These are phyloP conservation scores for Scheffersomyces illinoinensis DNA, from an alignment of 1,139 yeast species.

Conservation along the genomic window DNA sequence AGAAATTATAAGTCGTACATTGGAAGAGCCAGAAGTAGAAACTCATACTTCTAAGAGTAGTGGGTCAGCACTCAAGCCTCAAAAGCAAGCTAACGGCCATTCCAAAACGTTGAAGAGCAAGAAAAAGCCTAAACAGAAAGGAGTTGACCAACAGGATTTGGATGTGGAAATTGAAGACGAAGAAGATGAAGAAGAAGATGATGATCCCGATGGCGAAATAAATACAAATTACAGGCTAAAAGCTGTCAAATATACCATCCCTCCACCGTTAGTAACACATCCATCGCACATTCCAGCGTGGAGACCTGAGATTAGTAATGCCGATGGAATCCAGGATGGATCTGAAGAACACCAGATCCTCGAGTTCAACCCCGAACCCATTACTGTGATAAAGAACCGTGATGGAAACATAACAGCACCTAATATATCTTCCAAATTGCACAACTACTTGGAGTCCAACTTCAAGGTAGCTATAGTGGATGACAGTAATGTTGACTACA, in stretches of 20 bases:
- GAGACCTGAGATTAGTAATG: slow-evolving; percentile 47
- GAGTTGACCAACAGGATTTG: slow-evolving; percentile 1
- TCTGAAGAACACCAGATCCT: slow-evolving; percentile 34
- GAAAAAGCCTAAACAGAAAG: neutral
- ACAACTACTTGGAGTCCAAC: slow-evolving; percentile 54
- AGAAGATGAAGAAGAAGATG: slow-evolving; percentile 11
- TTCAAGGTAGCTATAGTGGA: slow-evolving; percentile 43
- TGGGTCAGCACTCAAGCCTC: neutral
- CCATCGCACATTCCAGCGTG: slow-evolving; percentile 74
- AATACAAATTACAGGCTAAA: slow-evolving; percentile 34
- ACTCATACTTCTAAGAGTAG: neutral
- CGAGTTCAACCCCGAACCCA: slow-evolving; percentile 32
- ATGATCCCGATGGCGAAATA: slow-evolving; percentile 10
- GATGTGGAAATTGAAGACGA: slow-evolving; percentile 5
- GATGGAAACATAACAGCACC: slow-evolving; percentile 26
- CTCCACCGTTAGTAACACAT: slow-evolving; percentile 68
- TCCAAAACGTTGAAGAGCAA: slow-evolving; percentile 1
- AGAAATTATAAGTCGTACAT: slow-evolving; percentile 15
- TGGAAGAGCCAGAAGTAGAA: slow-evolving; percentile 6
- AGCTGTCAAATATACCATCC: slow-evolving; percentile 49
- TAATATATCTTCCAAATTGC: slow-evolving; percentile 41
- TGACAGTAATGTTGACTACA: slow-evolving; percentile 36
- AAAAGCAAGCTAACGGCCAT: neutral
- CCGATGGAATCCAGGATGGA: slow-evolving; percentile 33
- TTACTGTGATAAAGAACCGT: slow-evolving; percentile 22